These are phyloP conservation scores for Sporothrix sp. DNA, from an alignment of 2,329 filamentous ascomycete genomes.

Conservation along the genomic window DNA sequence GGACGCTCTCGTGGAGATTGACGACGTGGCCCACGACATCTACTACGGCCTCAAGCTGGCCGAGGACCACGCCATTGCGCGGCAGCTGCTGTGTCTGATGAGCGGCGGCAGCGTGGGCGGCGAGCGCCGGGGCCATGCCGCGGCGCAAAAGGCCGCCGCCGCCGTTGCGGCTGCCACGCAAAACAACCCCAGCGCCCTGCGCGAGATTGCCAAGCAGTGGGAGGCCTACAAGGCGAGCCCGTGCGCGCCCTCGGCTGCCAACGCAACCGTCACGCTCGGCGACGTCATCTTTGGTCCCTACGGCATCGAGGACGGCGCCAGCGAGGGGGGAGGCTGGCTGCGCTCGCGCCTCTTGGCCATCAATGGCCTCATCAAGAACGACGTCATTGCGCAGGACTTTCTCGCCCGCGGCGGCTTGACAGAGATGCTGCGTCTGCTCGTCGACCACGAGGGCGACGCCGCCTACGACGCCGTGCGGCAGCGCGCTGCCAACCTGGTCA, in stretches of 20 bases:
- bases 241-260: constrained; percentile 23
- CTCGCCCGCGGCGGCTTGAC: constrained; percentile 44
- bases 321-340: too few relatives aligned
- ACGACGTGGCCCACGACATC: constrained; percentile 57
- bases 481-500: constrained; percentile 48
- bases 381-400: constrained; percentile 45
- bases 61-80: constrained; percentile 43
- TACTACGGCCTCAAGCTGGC: constrained; percentile 58
- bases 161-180: constrained; percentile 49
- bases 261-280: constrained; percentile 21
- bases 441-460: constrained; percentile 29
- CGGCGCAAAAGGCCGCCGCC: constrained; percentile 44
- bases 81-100: constrained; percentile 49
- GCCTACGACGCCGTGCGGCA: constrained; percentile 42
- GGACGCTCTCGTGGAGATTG: constrained; percentile 45
- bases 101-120: constrained; percentile 21
- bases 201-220: constrained; percentile 42
- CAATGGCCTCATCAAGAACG: constrained; percentile 46
- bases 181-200: constrained; percentile 55
- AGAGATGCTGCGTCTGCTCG: constrained; percentile 43
- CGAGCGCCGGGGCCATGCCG: constrained; percentile 20
- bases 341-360: constrained; percentile 40
- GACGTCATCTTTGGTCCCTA: constrained; percentile 35
- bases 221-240: constrained; percentile 28
- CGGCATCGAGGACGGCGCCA: constrained; percentile 8